Evolutionary conservation across 2,329 filamentous ascomycete genomes (phyloP).

Genomic region (Akanthomyces uredinophilus): DNA sequence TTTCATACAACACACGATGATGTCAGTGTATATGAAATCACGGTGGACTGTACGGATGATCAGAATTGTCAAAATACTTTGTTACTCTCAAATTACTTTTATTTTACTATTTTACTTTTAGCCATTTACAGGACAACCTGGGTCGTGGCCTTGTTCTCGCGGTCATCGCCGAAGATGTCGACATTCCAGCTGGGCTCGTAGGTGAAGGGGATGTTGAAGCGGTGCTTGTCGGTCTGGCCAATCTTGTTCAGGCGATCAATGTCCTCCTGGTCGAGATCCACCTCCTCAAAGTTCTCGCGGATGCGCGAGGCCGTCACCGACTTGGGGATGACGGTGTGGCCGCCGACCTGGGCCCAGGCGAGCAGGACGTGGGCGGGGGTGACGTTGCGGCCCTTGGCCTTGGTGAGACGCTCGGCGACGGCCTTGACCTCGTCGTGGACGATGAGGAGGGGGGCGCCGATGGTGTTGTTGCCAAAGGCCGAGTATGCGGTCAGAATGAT

Average conservation of each 20-base stretch:
- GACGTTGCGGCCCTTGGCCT: constrained; percentile 31
- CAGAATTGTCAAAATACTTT: not conserved
- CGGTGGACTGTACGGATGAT: too few species aligned
- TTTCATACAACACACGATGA: too few species aligned
- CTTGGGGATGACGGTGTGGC: constrained; percentile 71
- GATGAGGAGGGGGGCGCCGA: constrained; percentile 46
- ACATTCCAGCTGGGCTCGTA: constrained; percentile 51
- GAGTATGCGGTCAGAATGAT: constrained; percentile 66
- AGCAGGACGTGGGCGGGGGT: constrained; percentile 44
- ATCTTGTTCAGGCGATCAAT: constrained; percentile 58
- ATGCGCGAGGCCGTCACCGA: constrained; percentile 65
- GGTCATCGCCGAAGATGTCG: constrained; percentile 49
- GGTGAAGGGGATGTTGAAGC: constrained; percentile 41
- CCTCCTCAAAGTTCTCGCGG: constrained; percentile 63
- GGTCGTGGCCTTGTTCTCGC: constrained; percentile 45
- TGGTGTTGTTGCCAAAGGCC: constrained; percentile 44
- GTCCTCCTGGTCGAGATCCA: constrained; percentile 54
- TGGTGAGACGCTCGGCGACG: constrained; percentile 44
- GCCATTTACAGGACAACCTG: constrained; percentile 37
- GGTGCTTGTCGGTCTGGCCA: constrained; percentile 42
- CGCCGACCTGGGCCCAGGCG: constrained; percentile 54
- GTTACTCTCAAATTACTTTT: not conserved
- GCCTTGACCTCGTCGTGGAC: constrained; percentile 52
- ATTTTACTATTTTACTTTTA: not conserved
- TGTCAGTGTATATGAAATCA: too few species aligned